A percentile compares a stretch with the other conserved stretches of the same genome.
Conservation (phyloP, 768 basidiomycete genomes). For the Mycena olivaceomarginata region DNA sequence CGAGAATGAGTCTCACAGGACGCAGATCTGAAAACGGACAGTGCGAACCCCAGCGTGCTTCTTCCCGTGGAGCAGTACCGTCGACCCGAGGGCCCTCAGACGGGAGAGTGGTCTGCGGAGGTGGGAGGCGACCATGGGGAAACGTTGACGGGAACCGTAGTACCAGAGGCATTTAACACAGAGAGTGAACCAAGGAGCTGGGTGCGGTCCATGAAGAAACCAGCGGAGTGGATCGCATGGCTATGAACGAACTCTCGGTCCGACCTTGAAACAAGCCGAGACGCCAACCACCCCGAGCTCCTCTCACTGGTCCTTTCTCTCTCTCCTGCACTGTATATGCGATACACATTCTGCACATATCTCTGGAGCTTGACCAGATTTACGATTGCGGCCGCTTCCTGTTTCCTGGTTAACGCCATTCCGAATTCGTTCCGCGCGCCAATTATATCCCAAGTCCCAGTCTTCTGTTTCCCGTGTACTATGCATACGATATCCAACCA, state of each 20-base stretch:
- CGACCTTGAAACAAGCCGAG: too few relatives aligned
- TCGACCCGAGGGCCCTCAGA: conserved; percentile 54
- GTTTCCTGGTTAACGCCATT: not conserved
- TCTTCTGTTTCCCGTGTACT: conserved; percentile 10
- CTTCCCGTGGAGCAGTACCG: conserved; percentile 69
- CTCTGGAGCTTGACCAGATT: not conserved
- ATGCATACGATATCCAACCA: conserved; percentile 8
- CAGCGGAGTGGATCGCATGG: conserved; percentile 28
- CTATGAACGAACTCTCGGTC: not conserved
- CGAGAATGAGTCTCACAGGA: conserved; percentile 52
- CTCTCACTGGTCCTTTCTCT: not conserved
- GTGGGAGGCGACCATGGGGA: conserved; percentile 41
- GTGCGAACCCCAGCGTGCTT: conserved; percentile 77
- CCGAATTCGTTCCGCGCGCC: conserved; percentile 19
- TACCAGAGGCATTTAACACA: conserved; percentile 38
- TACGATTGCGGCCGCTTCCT: not conserved
- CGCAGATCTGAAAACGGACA: conserved; percentile 26
- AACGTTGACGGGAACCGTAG: conserved; percentile 32
- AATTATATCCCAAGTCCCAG: conserved; percentile 10
- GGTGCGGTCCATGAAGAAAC: conserved; percentile 30
- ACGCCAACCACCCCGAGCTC: not conserved
- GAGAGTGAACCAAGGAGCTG: conserved; percentile 30
- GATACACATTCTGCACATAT: not conserved
- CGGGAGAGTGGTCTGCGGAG: conserved; percentile 37
- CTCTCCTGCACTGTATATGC: not conserved